Percentiles rank a stretch among this genome's conserved stretches.
Evolutionary conservation across 306 rosid genomes (phyloP).

Genomic region (Vicia villosa): DNA sequence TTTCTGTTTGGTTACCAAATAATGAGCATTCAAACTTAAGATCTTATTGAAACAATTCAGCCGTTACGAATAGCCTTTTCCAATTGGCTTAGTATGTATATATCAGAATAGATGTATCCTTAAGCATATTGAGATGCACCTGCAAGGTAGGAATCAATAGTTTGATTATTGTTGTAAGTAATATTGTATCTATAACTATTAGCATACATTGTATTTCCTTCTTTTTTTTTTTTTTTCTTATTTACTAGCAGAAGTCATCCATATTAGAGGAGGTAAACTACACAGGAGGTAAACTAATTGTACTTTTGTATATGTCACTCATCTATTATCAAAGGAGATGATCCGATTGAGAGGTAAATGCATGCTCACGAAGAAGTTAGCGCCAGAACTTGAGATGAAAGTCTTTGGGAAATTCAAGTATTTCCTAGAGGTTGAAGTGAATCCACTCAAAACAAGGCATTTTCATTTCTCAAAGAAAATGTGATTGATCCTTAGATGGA

Average conservation of each 20-base stretch:
- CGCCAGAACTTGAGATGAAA: not conserved
- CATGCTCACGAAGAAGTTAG: not conserved
- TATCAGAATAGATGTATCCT: too few species aligned
- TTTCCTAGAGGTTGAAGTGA: not conserved
- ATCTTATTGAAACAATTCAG: slow-evolving; percentile 5
- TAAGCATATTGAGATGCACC: not conserved
- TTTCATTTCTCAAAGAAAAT: too few species aligned
- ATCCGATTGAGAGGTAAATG: not conserved
- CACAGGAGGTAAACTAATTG: not conserved
- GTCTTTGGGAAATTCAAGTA: not conserved
- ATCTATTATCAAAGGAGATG: not conserved
- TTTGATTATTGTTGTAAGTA: not conserved
- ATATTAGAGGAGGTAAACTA: too few species aligned
- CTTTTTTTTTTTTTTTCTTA: not conserved
- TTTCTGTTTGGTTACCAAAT: slow-evolving; percentile 4
- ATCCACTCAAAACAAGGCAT: not conserved
- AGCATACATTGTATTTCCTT: too few species aligned
- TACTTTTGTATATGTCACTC: not conserved
- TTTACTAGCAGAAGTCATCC: not conserved
- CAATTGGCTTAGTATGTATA: slow-evolving; percentile 21
- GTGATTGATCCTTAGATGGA: not conserved
- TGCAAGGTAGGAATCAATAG: slow-evolving; percentile 2
- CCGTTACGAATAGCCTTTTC: slow-evolving; percentile 7
- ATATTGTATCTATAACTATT: too few species aligned
- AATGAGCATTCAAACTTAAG: slow-evolving; percentile 6